Percentiles rank a stretch among this genome's conserved stretches.
These are phyloP conservation scores for Hypoxylon subgilvum DNA, from an alignment of 495 filamentous ascomycete species.

Conservation along the genomic window DNA sequence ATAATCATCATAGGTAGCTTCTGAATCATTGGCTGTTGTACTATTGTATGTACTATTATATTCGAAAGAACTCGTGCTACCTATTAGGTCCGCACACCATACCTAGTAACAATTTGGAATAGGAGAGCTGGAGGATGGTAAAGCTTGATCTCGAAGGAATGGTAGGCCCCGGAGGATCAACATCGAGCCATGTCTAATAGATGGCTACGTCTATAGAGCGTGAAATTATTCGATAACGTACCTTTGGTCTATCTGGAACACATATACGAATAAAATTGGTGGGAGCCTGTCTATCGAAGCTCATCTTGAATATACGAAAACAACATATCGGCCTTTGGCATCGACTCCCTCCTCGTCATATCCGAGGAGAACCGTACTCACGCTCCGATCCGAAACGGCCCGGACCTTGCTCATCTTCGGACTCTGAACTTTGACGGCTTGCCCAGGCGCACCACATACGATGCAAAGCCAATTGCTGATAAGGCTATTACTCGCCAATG, in stretches of 20 bases:
- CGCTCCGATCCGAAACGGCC: conserved; percentile 20
- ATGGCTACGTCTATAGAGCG: too few relatives aligned
- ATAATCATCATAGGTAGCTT: conserved; percentile 10
- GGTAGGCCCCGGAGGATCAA: too few relatives aligned
- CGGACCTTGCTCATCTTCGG: conserved; percentile 12
- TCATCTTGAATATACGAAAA: conserved; percentile 18
- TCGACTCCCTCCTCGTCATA: conserved; percentile 8
- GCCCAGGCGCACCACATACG: not conserved
- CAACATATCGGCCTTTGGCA: conserved; percentile 13
- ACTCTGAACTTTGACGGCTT: not conserved
- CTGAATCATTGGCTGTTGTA: too few relatives aligned
- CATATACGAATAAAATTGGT: too few relatives aligned
- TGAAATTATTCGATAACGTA: too few relatives aligned
- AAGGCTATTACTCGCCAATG: not conserved
- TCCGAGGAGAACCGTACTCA: conserved; percentile 15
- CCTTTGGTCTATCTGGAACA: not conserved
- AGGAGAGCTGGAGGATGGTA: too few relatives aligned
- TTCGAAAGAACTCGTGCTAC: too few relatives aligned
- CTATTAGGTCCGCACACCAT: too few relatives aligned
- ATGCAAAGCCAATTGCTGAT: not conserved
- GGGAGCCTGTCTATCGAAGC: not conserved
- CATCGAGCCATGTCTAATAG: too few relatives aligned
- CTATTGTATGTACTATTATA: too few relatives aligned
- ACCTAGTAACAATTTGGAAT: too few relatives aligned
- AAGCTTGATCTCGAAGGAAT: too few relatives aligned